A percentile compares a stretch with the other conserved stretches of the same genome.
Conservation (phyloP, 2,329 filamentous ascomycete genomes). For the Intubia oerlemansii region DNA sequence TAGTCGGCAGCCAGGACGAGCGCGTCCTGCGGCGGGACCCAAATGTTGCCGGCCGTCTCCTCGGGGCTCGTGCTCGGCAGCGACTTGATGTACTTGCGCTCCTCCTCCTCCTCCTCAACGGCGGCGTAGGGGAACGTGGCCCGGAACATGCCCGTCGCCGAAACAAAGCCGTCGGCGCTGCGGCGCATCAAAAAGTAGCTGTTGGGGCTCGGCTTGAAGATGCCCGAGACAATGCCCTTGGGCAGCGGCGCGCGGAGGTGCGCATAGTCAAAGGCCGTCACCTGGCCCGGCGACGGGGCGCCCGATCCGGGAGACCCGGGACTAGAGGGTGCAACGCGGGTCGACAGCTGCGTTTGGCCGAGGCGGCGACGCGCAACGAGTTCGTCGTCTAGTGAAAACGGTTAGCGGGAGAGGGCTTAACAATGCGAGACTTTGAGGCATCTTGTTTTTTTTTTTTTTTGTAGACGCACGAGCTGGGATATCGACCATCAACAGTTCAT, state of each 20-base stretch:
- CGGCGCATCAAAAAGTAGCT: slow-evolving; percentile 95
- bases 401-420: background rate
- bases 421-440: no score
- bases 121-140: slow-evolving; percentile 67
- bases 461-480: slow-evolving; percentile 25
- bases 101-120: slow-evolving; percentile 47
- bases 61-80: slow-evolving; percentile 64
- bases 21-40: slow-evolving; percentile 72
- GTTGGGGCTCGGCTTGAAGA: slow-evolving; percentile 74
- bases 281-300: slow-evolving; percentile 47
- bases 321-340: slow-evolving; percentile 47
- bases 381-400: slow-evolving; percentile 37
- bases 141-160: slow-evolving; percentile 83
- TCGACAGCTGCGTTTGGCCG: slow-evolving; percentile 75
- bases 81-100: slow-evolving; percentile 70
- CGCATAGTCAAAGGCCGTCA: slow-evolving; percentile 88
- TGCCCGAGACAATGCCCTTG: slow-evolving; percentile 77
- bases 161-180: slow-evolving; percentile 66
- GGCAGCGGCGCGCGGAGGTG: slow-evolving; percentile 84
- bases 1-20: slow-evolving; percentile 75
- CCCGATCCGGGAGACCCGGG: slow-evolving; percentile 49
- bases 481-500: slow-evolving; percentile 30
- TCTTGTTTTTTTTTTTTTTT: no score
- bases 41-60: slow-evolving; percentile 90
- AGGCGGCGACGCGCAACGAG: slow-evolving; percentile 70